These are phyloP conservation scores for Geosmithia morbida DNA, from an alignment of 2,329 filamentous ascomycete genomes.

Conservation along the genomic window DNA sequence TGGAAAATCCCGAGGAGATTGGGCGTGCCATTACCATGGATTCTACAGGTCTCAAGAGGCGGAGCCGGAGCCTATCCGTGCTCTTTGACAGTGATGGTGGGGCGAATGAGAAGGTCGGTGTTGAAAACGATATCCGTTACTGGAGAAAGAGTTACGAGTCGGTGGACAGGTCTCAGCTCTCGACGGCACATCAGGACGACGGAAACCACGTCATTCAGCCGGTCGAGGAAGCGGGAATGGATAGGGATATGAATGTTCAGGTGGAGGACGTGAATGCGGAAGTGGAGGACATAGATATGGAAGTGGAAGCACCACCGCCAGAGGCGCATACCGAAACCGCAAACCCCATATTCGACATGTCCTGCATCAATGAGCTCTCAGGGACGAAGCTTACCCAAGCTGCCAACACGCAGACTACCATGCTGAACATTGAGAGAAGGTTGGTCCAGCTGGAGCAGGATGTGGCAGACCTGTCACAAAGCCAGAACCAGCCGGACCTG, in stretches of 20 bases:
- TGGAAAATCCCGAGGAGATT: slow-evolving; percentile 37
- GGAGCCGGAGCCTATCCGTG: slow-evolving; percentile 45
- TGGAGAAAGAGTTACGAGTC: slow-evolving; percentile 48
- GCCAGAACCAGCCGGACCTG: neutral
- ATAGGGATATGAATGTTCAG: neutral
- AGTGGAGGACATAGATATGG: neutral
- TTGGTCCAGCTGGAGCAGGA: slow-evolving; percentile 30
- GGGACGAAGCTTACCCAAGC: slow-evolving; percentile 45
- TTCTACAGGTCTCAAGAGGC: slow-evolving; percentile 29
- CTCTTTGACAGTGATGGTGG: slow-evolving; percentile 11
- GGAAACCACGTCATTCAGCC: slow-evolving; percentile 6
- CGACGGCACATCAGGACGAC: slow-evolving; percentile 26
- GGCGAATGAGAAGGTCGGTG: neutral
- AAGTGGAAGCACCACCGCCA: neutral
- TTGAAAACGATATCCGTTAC: slow-evolving; percentile 37
- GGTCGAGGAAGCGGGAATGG: neutral
- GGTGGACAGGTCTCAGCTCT: slow-evolving; percentile 34
- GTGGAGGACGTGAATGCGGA: too few relatives aligned
- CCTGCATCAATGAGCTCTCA: slow-evolving; percentile 28
- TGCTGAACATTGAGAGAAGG: slow-evolving; percentile 35
- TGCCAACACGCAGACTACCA: slow-evolving; percentile 36
- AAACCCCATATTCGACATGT: slow-evolving; percentile 14
- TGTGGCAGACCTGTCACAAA: neutral
- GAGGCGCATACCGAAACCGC: neutral
- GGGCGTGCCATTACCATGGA: slow-evolving; percentile 48